A percentile compares a stretch with the other conserved stretches of the same genome.
Evolutionary conservation across 1,284 basidiomycete species (phyloP).

Genomic region (Lignosus rhinocerotis): DNA sequence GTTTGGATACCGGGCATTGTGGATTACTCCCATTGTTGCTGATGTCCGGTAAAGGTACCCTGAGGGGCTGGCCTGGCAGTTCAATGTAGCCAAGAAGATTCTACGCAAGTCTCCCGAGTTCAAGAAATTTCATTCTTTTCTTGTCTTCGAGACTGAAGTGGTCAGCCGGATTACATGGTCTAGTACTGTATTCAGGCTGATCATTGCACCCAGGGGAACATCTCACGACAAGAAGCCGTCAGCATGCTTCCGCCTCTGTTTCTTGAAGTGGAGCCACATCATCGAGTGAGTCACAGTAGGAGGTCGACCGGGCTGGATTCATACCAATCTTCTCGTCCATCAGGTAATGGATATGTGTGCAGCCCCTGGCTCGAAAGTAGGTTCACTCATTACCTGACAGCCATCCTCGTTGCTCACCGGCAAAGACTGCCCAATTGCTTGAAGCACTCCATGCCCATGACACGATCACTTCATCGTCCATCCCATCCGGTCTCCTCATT

Average conservation of each 20-base stretch:
- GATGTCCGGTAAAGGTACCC: slow-evolving; percentile 72
- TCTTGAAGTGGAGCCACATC: slow-evolving; percentile 91
- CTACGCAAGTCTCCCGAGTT: slow-evolving; percentile 92
- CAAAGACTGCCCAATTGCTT: slow-evolving; percentile 84
- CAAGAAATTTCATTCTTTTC: slow-evolving; percentile 94
- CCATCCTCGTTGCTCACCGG: slow-evolving; percentile 18
- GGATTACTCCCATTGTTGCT: neutral
- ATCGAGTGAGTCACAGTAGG: slow-evolving; percentile 55
- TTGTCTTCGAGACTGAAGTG: slow-evolving; percentile 98
- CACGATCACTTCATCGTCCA: slow-evolving; percentile 58
- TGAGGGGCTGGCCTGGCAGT: slow-evolving; percentile 91
- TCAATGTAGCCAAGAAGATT: slow-evolving; percentile 89
- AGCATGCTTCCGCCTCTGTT: slow-evolving; percentile 98
- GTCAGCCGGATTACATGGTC: slow-evolving; percentile 44
- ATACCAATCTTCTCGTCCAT: neutral
- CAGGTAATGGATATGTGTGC: slow-evolving; percentile 98
- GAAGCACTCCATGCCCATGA: slow-evolving; percentile 83
- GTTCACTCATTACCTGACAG: slow-evolving; percentile 6
- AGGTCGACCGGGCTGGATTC: neutral
- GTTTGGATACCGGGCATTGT: neutral
- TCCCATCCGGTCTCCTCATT: slow-evolving; percentile 78
- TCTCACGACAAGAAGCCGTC: slow-evolving; percentile 96
- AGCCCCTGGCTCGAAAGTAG: slow-evolving; percentile 95
- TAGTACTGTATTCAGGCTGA: neutral
- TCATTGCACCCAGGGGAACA: slow-evolving; percentile 70